Conservation (phyloP, 2,329 filamentous ascomycete genomes). For the Bertia moriformis region DNA sequence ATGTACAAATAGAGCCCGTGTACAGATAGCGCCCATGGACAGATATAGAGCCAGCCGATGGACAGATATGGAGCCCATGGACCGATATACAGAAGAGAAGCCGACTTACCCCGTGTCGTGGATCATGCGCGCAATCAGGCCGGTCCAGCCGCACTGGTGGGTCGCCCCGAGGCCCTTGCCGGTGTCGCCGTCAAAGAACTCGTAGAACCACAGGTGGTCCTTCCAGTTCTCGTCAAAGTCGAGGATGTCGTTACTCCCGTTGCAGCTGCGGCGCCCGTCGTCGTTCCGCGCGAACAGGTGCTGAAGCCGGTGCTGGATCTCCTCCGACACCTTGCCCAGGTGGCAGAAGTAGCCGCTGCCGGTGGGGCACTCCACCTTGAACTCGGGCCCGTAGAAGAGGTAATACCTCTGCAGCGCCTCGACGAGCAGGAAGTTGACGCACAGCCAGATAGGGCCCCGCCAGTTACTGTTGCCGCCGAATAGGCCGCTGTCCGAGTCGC, state of each 20-base stretch:
- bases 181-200: conserved; percentile 89
- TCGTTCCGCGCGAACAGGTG: conserved; percentile 78
- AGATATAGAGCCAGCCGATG: too few species aligned
- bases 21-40: neutral
- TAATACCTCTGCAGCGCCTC: conserved; percentile 91
- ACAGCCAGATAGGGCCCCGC: conserved; percentile 90
- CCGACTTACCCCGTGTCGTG: conserved; percentile 79
- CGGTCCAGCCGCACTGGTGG: conserved; percentile 95
- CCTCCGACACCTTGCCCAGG: conserved; percentile 82
- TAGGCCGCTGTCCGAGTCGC: conserved; percentile 88
- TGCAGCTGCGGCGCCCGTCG: conserved; percentile 76
- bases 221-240: conserved; percentile 91
- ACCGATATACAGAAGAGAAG: conserved; percentile 1
- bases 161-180: conserved; percentile 81
- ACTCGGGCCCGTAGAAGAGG: conserved; percentile 80
- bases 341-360: conserved; percentile 93
- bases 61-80: neutral
- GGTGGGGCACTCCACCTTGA: conserved; percentile 86
- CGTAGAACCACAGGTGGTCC: conserved; percentile 87
- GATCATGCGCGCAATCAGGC: conserved; percentile 88
- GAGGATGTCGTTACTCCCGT: conserved; percentile 68
- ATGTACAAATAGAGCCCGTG: neutral
- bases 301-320: conserved; percentile 85
- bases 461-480: conserved; percentile 98
- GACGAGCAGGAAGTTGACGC: conserved; percentile 86